Evolutionary conservation across 1,284 basidiomycete species (phyloP).

Genomic region (Moesziomyces parantarcticus): DNA sequence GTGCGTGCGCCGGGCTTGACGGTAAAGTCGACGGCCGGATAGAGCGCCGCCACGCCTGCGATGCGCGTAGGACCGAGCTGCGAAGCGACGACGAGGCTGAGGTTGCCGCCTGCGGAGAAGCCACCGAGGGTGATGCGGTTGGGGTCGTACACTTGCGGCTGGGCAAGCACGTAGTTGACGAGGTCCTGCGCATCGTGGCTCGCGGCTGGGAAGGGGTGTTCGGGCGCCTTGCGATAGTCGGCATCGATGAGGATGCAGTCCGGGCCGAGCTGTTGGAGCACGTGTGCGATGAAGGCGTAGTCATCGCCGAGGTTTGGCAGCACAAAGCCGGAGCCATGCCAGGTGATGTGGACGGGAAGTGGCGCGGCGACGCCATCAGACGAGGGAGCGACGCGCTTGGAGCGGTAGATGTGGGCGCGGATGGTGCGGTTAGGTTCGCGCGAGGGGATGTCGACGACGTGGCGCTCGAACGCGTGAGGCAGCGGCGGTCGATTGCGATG

Average conservation of each 20-base stretch:
- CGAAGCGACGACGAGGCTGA: constrained; percentile 47
- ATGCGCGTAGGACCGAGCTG: constrained; percentile 46
- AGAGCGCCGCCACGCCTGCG: constrained; percentile 41
- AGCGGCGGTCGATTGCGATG: constrained; percentile 10
- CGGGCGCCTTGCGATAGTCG: constrained; percentile 64
- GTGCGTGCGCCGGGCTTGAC: constrained; percentile 22
- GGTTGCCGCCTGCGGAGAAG: constrained; percentile 60
- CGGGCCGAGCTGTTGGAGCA: constrained; percentile 24
- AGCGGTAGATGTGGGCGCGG: constrained; percentile 45
- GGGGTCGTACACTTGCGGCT: constrained; percentile 39
- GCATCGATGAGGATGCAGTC: constrained; percentile 50
- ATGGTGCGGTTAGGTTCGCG: constrained; percentile 47
- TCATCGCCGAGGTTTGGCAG: constrained; percentile 48
- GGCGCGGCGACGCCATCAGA: constrained; percentile 17
- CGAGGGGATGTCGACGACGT: constrained; percentile 38
- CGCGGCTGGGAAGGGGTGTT: constrained; percentile 58
- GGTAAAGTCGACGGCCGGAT: constrained; percentile 51
- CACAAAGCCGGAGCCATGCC: constrained; percentile 46
- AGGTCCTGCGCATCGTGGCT: constrained; percentile 50
- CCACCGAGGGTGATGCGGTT: constrained; percentile 54
- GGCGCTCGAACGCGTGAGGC: constrained; percentile 21
- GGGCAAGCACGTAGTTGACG: constrained; percentile 36
- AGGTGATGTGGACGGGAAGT: constrained; percentile 39
- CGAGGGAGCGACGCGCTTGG: constrained; percentile 17
- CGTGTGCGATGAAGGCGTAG: constrained; percentile 14